These are phyloP conservation scores for Gnomoniopsis smithogilvyi DNA, from an alignment of 2,329 filamentous ascomycete genomes.

Conservation along the genomic window DNA sequence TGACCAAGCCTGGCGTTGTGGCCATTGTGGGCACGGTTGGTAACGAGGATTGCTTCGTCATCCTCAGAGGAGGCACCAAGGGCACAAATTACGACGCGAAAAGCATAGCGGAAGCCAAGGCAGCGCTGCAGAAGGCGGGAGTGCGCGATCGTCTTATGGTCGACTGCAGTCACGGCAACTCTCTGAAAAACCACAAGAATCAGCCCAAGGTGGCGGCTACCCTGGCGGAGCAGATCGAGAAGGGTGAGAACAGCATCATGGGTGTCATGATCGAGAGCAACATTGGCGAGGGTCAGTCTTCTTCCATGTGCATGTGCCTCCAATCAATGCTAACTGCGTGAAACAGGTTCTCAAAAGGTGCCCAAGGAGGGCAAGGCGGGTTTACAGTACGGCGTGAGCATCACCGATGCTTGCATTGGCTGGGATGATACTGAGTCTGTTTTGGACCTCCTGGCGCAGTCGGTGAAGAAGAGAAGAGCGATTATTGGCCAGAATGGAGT, in stretches of 20 bases:
- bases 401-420: constrained; percentile 94
- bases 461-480: constrained; percentile 71
- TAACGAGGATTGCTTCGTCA: constrained; percentile 97
- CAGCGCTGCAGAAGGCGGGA: constrained; percentile 70
- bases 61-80: constrained; percentile 86
- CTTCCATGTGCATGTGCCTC: neutral
- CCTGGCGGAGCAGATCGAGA: constrained; percentile 79
- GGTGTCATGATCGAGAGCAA: constrained; percentile 99
- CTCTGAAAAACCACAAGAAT: constrained; percentile 93
- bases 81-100: constrained; percentile 91
- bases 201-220: constrained; percentile 87
- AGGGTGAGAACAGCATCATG: constrained; percentile 84
- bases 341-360: constrained; percentile 79
- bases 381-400: constrained; percentile 90
- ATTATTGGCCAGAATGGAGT: constrained; percentile 28
- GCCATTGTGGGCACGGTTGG: constrained; percentile 92
- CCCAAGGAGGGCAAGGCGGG: constrained; percentile 79
- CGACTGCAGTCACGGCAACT: constrained; percentile 97
- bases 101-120: constrained; percentile 81
- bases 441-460: constrained; percentile 73
- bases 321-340: constrained; percentile 24
- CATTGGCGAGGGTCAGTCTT: constrained; percentile 78
- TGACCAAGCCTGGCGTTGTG: constrained; percentile 93
- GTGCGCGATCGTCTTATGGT: constrained; percentile 84
- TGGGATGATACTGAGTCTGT: constrained; percentile 87